phyloP scores from a whole-genome alignment of 1,284 basidiomycete genomes.

The Sphagnurus paluster region DNA sequence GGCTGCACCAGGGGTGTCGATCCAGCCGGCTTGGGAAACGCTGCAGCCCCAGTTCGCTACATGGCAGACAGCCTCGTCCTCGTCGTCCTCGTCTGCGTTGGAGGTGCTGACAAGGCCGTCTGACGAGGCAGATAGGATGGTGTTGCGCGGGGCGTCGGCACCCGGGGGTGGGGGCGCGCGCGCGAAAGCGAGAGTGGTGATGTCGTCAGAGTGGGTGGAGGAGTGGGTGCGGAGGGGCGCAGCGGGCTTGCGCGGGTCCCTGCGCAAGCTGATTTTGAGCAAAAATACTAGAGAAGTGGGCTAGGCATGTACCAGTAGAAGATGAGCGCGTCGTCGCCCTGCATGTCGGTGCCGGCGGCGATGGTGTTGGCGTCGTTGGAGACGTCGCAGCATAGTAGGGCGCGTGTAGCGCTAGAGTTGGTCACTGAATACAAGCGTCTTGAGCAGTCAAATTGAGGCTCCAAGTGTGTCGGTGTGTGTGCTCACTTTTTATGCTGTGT shows the following conservation, averaged over 20 bases:
- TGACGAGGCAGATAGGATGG: constrained; percentile 68
- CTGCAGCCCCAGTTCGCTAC: constrained; percentile 78
- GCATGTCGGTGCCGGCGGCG: constrained; percentile 70
- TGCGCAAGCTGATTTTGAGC: constrained; percentile 27
- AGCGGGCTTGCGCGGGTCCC: constrained; percentile 51
- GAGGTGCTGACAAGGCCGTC: constrained; percentile 73
- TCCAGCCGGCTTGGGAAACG: constrained; percentile 74
- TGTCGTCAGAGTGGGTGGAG: constrained; percentile 78
- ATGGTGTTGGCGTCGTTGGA: constrained; percentile 65
- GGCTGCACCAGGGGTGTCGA: constrained; percentile 29
- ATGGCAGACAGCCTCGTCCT: constrained; percentile 70
- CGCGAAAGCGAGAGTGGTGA: constrained; percentile 65
- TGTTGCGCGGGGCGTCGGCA: constrained; percentile 26
- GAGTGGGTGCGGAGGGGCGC: constrained; percentile 39
- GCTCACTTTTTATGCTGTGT: constrained; percentile 60
- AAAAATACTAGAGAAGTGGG: background rate
- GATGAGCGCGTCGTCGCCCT: constrained; percentile 69
- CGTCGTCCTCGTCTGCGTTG: constrained; percentile 66
- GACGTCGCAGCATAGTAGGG: constrained; percentile 67
- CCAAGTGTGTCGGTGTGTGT: constrained; percentile 6
- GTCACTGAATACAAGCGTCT: constrained; percentile 44
- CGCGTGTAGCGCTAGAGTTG: constrained; percentile 40
- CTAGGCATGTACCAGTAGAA: constrained; percentile 75
- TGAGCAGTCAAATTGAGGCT: constrained; percentile 45
- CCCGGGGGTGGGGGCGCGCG: no score